A percentile compares a stretch with the other conserved stretches of the same genome.
Conservation (phyloP, 352 stramenopile genomes). For the Phytopythium litorale region DNA sequence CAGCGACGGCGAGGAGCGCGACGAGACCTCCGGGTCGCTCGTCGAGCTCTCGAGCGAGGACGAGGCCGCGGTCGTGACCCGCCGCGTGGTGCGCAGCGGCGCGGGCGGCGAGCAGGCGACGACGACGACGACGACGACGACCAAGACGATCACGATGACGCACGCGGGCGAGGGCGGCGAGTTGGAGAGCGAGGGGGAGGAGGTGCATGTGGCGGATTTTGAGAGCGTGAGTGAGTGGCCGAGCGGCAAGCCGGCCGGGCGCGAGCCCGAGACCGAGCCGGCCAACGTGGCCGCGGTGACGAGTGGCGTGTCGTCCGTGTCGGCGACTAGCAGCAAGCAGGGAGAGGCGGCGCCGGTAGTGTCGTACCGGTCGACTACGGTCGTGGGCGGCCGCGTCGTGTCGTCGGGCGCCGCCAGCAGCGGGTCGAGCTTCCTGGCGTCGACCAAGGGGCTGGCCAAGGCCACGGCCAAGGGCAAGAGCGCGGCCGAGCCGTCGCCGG, state of each 20-base stretch:
- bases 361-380: constrained; percentile 15
- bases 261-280: constrained; percentile 11
- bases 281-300: constrained; percentile 7
- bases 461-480: neutral
- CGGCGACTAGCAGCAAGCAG: neutral
- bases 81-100: constrained; percentile 11
- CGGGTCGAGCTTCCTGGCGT: constrained; percentile 5
- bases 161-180: constrained; percentile 14
- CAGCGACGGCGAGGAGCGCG: constrained; percentile 3
- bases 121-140: constrained; percentile 28
- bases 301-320: constrained; percentile 1
- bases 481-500: constrained; percentile 6
- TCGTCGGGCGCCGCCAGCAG: neutral
- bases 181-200: constrained; percentile 10
- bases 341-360: constrained; percentile 13
- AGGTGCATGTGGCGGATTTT: constrained; percentile 17
- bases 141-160: constrained; percentile 17
- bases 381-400: constrained; percentile 2
- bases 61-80: constrained; percentile 7
- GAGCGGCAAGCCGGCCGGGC: neutral
- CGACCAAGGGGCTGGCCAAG: constrained; percentile 5
- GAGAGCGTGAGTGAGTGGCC: constrained; percentile 28
- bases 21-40: constrained; percentile 2
- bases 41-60: constrained; percentile 5
- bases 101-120: constrained; percentile 20